Base-by-base conservation (phyloP, 345 rosid species). In the Reutealis trisperma region DNA sequence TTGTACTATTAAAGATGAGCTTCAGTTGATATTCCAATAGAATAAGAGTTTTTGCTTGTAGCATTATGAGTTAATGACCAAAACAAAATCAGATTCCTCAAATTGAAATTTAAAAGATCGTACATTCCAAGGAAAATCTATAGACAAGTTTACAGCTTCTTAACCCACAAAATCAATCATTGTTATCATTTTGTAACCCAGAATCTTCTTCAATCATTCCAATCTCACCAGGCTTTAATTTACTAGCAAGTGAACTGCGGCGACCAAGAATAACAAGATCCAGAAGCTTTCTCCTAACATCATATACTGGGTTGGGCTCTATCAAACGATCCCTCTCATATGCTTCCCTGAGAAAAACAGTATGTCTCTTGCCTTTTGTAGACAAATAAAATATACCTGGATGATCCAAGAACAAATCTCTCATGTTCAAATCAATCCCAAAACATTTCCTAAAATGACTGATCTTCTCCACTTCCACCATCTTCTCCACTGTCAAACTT, bases 341-440 rank as follows among this genome's bases (percentile, higher is more conserved):
- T 11, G 92, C 95, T 83, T 96, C 98, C 83, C 99, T 91, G 16
- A 92, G 88, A 76, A 93, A 96, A 69, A 96, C 87, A 2, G 94
- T 92, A 78, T 93, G 97, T 74, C 83, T 90, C 73, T 93, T 88
- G 64, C 95, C 98, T 83, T 93, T 90, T 11, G 94, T 93, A 13
- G 95, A 96, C 78, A 92, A 68, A 78, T 91, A 92, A 86, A 91
- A 92, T 63, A 93, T 84, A 3, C 98, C 96, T 0, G 96, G 97
- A 75, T 93, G 97, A 87, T 92, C 98, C 86, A 96, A 85, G 86
- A 96, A 91, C 87, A 93, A 81, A 81, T 93, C 97, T 86, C 96
- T 85, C 8, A 92, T 84, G 76, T 93, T 96, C 73, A 93, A 77
- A 79, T 93, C 96, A 80, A 96, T 89, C 78, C 89, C 90, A 51